Percentiles rank a stretch among this genome's conserved stretches.
Evolutionary conservation across 805 yeast species (phyloP).

Genomic region (Barnettozyma siamensis): DNA sequence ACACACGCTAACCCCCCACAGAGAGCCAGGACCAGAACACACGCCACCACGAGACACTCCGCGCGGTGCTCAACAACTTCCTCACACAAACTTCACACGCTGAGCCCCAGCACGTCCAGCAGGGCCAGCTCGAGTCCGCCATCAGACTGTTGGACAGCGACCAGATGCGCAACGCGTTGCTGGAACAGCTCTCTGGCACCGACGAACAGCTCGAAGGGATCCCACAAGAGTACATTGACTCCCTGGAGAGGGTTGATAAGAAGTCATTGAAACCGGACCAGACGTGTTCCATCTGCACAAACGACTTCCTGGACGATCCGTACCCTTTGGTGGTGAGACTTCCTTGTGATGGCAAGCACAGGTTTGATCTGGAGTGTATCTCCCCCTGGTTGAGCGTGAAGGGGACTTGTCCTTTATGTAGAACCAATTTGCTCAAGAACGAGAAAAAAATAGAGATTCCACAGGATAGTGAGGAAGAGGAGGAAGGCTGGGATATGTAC

Average conservation of each 20-base stretch:
- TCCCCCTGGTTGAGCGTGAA: conserved; percentile 80
- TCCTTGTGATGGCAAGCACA: conserved; percentile 60
- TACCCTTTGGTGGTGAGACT: conserved; percentile 76
- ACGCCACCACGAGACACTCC: conserved; percentile 17
- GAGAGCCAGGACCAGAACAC: conserved; percentile 1
- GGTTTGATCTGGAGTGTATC: conserved; percentile 84
- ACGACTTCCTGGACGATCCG: conserved; percentile 60
- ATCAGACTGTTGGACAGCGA: conserved; percentile 14
- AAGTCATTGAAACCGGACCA: conserved; percentile 41
- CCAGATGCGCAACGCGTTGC: conserved; percentile 20
- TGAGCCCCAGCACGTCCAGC: conserved; percentile 5
- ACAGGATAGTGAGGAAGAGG: conserved; percentile 39
- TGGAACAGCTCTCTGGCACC: conserved; percentile 19
- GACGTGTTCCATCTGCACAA: conserved; percentile 82
- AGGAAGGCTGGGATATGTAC: conserved; percentile 75
- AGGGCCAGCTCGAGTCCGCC: conserved; percentile 16
- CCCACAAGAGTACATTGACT: conserved; percentile 63
- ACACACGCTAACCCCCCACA: too few species aligned
- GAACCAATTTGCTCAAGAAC: conserved; percentile 60
- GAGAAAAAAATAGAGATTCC: conserved; percentile 29
- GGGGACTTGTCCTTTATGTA: conserved; percentile 80
- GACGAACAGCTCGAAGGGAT: conserved; percentile 43
- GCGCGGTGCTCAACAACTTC: conserved; percentile 12
- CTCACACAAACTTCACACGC: conserved; percentile 7
- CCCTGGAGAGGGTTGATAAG: conserved; percentile 63